A percentile compares a stretch with the other conserved stretches of the same genome.
Evolutionary conservation across 495 filamentous ascomycete species (phyloP).

Genomic region (Bombardia bombarda): DNA sequence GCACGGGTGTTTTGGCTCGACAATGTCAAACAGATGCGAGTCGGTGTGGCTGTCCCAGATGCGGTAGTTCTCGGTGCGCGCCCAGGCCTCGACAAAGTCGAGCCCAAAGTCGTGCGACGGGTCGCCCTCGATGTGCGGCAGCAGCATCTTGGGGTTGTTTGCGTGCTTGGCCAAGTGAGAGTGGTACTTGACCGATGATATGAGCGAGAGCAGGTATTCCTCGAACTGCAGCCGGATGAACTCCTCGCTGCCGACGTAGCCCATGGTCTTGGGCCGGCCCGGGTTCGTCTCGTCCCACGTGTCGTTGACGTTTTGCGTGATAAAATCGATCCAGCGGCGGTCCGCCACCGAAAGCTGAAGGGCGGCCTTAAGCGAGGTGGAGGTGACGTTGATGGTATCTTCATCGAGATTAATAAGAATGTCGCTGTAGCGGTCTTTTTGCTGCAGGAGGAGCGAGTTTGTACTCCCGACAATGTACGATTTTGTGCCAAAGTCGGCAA

Average conservation of each 20-base stretch:
- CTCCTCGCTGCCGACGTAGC: slow-evolving; percentile 93
- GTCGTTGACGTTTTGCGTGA: slow-evolving; percentile 87
- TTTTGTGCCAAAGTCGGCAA: slow-evolving; percentile 91
- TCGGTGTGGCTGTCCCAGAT: slow-evolving; percentile 70
- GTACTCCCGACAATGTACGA: slow-evolving; percentile 97
- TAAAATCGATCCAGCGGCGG: slow-evolving; percentile 91
- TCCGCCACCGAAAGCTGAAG: slow-evolving; percentile 79
- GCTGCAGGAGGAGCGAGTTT: slow-evolving; percentile 86
- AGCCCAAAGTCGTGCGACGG: slow-evolving; percentile 71
- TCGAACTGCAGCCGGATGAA: slow-evolving; percentile 97
- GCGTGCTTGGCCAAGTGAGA: slow-evolving; percentile 59
- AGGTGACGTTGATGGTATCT: slow-evolving; percentile 73
- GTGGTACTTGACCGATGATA: slow-evolving; percentile 85
- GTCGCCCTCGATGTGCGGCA: slow-evolving; percentile 72
- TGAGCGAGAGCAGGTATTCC: slow-evolving; percentile 86
- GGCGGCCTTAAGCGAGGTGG: slow-evolving; percentile 66
- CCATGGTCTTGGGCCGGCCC: slow-evolving; percentile 80
- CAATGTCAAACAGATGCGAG: slow-evolving; percentile 85
- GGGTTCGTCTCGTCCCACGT: slow-evolving; percentile 95
- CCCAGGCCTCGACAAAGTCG: slow-evolving; percentile 76
- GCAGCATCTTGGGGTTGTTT: slow-evolving; percentile 48
- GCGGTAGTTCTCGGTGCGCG: slow-evolving; percentile 76
- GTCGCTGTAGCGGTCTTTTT: slow-evolving; percentile 95
- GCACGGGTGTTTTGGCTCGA: slow-evolving; percentile 86
- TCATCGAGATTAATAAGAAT: slow-evolving; percentile 96